Base-by-base conservation (phyloP, 495 filamentous ascomycete genomes). In the Cryomyces minteri region DNA sequence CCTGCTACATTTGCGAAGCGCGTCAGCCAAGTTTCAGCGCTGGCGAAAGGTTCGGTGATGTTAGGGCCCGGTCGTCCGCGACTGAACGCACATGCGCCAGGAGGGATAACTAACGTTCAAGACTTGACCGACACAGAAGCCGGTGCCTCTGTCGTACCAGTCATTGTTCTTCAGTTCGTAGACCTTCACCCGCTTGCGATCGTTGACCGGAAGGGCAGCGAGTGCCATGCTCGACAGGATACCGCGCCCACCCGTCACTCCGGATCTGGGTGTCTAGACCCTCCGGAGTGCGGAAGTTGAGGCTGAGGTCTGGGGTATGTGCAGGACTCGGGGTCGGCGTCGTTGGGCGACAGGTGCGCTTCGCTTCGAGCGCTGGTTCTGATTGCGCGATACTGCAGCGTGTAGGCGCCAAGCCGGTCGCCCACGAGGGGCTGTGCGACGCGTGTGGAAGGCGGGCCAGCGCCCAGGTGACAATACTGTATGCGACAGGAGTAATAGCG, bases 131-230 rank as follows among this genome's bases (percentile, higher is more conserved):
- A 72, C 82, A 62, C 90, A 98, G 62, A 95, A 96, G 40, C 90
- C 90, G 14, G 90, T 98, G 43, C 90, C 90, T 49, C 92, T 72
- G 66, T 98, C 90, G 60, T 87, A 94, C 90, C 90, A 98, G 73
- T 98, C 92, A 72, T 90, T 94, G 64, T 94, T 85, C 55, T 80
- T 84, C 51, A 98, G 73, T 67, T 98, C 90, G 63, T 98, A 98
- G 54, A 98, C 90, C 70, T 98, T 98, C 54, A 98, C 90, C 70
- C 90, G 82, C 71, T 88, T 93, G 73, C 82, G 85, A 64, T 88
- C 84, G 67, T 80, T 78, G 57, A 78, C 66, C 57, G 80, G 74
- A 63, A 81, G 74, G 68, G 85, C 74, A 56, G 80, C 75, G 71
- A 88, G 79, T 73, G 88, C 87, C 87, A 93, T 94, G 48, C 32